Base-by-base conservation (phyloP, 2,329 filamentous ascomycete genomes). In the Epichloe glyceriae region DNA sequence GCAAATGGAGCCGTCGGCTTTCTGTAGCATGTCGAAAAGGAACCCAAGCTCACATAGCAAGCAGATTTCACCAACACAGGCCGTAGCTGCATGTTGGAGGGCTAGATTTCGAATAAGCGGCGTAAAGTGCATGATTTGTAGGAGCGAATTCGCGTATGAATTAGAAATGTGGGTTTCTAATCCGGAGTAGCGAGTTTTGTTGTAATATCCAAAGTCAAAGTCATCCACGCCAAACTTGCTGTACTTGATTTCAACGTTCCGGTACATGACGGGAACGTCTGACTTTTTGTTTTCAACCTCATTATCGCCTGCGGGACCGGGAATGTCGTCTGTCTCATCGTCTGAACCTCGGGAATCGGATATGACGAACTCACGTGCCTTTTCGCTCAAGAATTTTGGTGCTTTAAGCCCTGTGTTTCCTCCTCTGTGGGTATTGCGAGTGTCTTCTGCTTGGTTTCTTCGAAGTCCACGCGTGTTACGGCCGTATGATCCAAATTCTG, bases 221-320 rank as follows among this genome's bases (percentile, higher is more conserved):
- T 98, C 94, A 61, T 97, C 91, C n/a, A 98, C 89, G 19, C 93
- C 93, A 66, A 96, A 98, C 64, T 89, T 94, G 74, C 91, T 96
- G 72, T 97, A 98, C 65, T 96, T 96, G 70, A 98, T 98, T 66
- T 97, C 91, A 11, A 96, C 86, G 60, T 89, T 90, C 56, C 86
- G 83, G 66, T 98, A 98, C 72, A 93, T 88, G 8, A 86, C 79
- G 20, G 91, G 86, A 4, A 93, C 85, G 51, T 95, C 89, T 40
- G 85, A 80, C 56, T 88, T 86, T 51, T 85, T 79, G 56, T 85
- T 84, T 54, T 86, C 83, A 3, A 91, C 72, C 50, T 85, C 82
- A 50, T 80, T 72, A 38, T 83, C 80, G n/a, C 80, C 78, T 53
- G 91, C 66, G 0, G 80, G 74, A 52, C 85, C 81, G 40, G 76